These are phyloP conservation scores for Pseudoscleropodium purum DNA, from an alignment of 225 moss, liverwort and hornwort species.

Conservation along the genomic window DNA sequence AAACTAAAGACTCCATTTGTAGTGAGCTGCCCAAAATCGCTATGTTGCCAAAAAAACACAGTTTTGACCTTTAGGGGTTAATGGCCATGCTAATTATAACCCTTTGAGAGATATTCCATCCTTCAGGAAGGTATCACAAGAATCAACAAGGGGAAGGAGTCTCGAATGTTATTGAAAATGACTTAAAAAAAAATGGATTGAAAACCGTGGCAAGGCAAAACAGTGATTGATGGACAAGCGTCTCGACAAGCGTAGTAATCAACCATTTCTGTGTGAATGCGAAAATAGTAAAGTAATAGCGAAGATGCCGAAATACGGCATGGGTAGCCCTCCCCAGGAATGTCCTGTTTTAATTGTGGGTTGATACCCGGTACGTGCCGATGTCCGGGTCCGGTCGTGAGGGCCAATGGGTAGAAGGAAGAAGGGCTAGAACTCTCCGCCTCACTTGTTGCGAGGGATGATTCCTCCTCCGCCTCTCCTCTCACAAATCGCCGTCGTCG, in stretches of 20 bases:
- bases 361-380: not conserved
- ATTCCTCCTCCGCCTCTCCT: constrained; percentile 13
- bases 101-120: not conserved
- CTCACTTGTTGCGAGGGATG: constrained; percentile 12
- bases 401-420: not conserved
- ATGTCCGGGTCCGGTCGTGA: not conserved
- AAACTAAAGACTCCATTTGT: too few relatives aligned
- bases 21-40: too few relatives aligned
- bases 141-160: not conserved
- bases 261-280: not conserved
- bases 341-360: not conserved
- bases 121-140: not conserved
- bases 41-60: too few relatives aligned
- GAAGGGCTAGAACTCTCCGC: not conserved
- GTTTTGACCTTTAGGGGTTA: too few relatives aligned
- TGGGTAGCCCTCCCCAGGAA: not conserved
- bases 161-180: not conserved
- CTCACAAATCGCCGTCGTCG: not conserved
- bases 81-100: not conserved
- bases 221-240: not conserved
- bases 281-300: not conserved
- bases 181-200: not conserved
- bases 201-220: not conserved
- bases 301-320: constrained; percentile 8
- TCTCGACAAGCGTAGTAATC: not conserved